Percentiles rank a stretch among this genome's conserved stretches.
These are phyloP conservation scores for Kockovaella imperatae DNA, from an alignment of 768 basidiomycete species.

Conservation along the genomic window DNA sequence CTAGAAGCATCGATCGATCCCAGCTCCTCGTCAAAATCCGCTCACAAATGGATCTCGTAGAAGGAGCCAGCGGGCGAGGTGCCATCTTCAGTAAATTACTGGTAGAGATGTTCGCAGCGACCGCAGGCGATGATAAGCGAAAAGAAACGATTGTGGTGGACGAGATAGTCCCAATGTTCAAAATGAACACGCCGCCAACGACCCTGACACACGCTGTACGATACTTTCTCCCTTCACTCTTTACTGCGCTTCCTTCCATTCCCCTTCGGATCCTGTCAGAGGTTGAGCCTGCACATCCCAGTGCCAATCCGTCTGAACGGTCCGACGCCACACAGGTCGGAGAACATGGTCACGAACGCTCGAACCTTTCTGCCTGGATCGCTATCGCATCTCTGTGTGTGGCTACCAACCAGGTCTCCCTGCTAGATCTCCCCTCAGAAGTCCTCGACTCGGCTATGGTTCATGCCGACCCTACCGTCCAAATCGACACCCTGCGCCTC, in stretches of 20 bases:
- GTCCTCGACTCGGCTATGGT: conserved; percentile 15
- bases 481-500: conserved; percentile 23
- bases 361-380: conserved; percentile 24
- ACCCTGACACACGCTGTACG: conserved; percentile 23
- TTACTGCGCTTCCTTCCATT: conserved; percentile 10
- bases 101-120: no score
- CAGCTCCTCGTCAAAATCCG: no score
- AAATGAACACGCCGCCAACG: not conserved
- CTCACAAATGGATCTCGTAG: no score
- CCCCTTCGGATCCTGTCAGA: conserved; percentile 4
- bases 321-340: no score
- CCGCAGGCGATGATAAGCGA: no score
- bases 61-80: no score
- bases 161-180: conserved; percentile 19
- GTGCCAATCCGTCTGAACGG: no score
- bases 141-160: conserved; percentile 5
- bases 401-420: conserved; percentile 5
- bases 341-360: not conserved
- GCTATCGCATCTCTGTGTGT: conserved; percentile 29
- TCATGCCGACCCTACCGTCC: conserved; percentile 23
- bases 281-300: conserved; percentile 1
- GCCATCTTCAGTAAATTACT: no score
- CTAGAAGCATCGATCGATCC: no score
- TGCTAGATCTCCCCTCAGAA: conserved; percentile 14
- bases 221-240: conserved; percentile 29